Base-by-base conservation (phyloP, 2,329 filamentous ascomycete genomes). In the Pseudomassariella vexata region DNA sequence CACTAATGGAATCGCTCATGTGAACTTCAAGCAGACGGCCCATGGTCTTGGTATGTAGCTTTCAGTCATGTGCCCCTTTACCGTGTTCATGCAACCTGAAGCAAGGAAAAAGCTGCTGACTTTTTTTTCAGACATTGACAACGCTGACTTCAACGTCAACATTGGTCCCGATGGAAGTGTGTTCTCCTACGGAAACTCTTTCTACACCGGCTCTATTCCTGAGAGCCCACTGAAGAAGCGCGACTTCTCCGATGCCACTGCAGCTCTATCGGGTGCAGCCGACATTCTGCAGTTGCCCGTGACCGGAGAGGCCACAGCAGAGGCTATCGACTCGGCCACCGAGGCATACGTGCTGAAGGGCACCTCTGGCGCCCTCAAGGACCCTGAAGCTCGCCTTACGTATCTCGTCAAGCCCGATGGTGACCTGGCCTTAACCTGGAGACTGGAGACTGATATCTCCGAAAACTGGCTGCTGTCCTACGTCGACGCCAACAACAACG, bases 381-480 rank as follows among this genome's bases (percentile, higher is more conserved):
- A 75, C 36, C 73, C 74, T 1, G 63, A 73, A 44, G 72, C 70
- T 4, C 65, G 65, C 39, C 59, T 78, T 3, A 65, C 73, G 22
- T 79, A 78, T 52, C 59, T 76, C 24, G 57, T 65, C 43, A 68
- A 65, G 37, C 47, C 56, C 1, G 63, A 72, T 24, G 92, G 62
- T 28, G 54, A 46, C 2, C 56, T 79, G 5, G 60, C 59, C 6
- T 56, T 77, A 14, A 59, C 68, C 0, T 79, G 73, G 74, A 59
- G 73, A 46, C 58, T 79, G 9, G 73, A 78, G 60, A 78, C 73
- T 3, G 71, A 78, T 35, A 52, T 75, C 24, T 37, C 60, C 7
- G 63, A 68, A 38, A 72, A 76, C 54, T 79, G 72, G 72, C 62
- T 78, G n/a, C 51, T 75, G 24, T 68, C 69, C 2, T 79, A 78